Evolutionary conservation across 2,329 filamentous ascomycete species (phyloP).

Genomic region (Fusarium sp.): DNA sequence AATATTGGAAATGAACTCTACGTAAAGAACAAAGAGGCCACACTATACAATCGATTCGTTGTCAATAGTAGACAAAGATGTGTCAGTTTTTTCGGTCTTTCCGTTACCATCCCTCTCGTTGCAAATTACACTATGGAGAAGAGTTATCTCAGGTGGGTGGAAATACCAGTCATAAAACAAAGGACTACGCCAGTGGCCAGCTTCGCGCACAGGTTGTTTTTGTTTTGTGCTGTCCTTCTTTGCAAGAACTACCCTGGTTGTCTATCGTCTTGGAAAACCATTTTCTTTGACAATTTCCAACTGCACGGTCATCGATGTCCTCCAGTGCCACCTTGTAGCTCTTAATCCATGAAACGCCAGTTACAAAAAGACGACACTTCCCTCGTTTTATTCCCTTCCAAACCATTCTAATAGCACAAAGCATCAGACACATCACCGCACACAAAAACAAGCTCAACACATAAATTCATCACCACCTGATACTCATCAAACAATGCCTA

Average conservation of each 20-base stretch:
- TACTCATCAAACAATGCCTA: conserved; percentile 6
- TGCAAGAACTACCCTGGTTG: not conserved
- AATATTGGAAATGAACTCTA: not conserved
- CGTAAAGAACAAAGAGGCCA: not conserved
- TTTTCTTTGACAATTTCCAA: no score
- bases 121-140: not conserved
- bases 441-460: not conserved
- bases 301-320: not conserved
- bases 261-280: not conserved
- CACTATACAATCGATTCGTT: not conserved
- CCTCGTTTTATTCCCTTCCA: not conserved
- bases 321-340: not conserved
- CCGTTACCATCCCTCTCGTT: not conserved
- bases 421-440: not conserved
- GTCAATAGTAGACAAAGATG: not conserved
- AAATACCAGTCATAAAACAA: not conserved
- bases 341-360: not conserved
- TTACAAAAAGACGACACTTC: not conserved
- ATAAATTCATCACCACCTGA: not conserved
- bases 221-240: not conserved
- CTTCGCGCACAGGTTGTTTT: not conserved
- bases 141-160: not conserved
- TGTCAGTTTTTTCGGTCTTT: not conserved
- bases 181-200: not conserved
- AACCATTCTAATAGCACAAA: not conserved